Evolutionary conservation across 345 rosid species (phyloP), one percentile per base, ranked within the genome.

Genomic region (Euphorbia lathyris): DNA sequence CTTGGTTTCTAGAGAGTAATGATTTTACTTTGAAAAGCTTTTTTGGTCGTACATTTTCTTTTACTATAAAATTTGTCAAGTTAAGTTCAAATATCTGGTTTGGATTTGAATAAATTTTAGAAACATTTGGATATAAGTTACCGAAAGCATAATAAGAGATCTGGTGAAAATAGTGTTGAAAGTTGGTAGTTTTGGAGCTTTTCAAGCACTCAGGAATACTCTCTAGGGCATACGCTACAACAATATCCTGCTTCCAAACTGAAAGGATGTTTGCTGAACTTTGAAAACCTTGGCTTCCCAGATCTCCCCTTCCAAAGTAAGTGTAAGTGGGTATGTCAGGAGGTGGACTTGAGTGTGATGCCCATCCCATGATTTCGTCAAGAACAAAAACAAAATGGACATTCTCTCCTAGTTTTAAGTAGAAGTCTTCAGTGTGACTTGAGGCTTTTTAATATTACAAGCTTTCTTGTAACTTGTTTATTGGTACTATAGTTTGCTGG

Each of bases 401-500:
- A 27, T 58, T 2, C 38, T 58, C 38, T 27, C 20, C 9, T 16
- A 11, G 40, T n/a, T 58, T 5, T 32, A 29, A 14, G 40, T n/a
- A n/a, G n/a, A n/a, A n/a, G n/a, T n/a, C n/a, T n/a, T n/a, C n/a
- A n/a, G n/a, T n/a, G n/a, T n/a, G n/a, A n/a, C n/a, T n/a, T n/a
- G n/a, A 59, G 0, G 43, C 4, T 3, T 40, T 67, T 55, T 55
- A 51, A 38, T 26, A 36, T 26, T 34, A 36, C 34, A 59, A 43
- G 38, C 63, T 22, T 14, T 19, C 50, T 19, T 63, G 11, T 17
- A 58, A 50, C 30, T 20, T 65, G 9, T 12, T 9, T 55, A 20
- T 70, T 66, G 53, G 68, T 62, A 67, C 55, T 78, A 63, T 76
- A 96, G 99, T 96, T 92, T 85, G 98, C 99, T 52, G 99, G 99